Conservation (phyloP, 192 early-diverging fungal species). For the Coemansia sp. region DNA sequence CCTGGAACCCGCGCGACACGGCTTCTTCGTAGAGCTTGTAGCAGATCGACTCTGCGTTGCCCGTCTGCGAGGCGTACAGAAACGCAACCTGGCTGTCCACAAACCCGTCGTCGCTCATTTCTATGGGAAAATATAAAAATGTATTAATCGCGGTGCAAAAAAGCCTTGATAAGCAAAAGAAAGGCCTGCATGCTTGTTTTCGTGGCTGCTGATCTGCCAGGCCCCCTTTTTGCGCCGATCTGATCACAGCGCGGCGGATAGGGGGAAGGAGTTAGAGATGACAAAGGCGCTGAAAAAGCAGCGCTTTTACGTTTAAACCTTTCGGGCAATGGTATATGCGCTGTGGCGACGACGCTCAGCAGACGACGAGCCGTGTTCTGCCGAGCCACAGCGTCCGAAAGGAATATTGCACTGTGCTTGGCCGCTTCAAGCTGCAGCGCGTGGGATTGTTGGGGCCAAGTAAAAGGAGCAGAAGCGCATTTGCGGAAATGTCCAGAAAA, state of each 20-base stretch:
- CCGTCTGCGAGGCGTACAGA: conserved; percentile 90
- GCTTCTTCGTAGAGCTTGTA: conserved; percentile 81
- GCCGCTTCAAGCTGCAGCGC: not conserved
- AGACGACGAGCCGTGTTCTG: no score
- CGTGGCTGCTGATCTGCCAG: not conserved
- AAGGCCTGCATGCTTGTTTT: no score
- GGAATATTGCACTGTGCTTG: no score
- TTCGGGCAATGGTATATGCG: no score
- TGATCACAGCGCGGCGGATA: no score
- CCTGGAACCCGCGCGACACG: conserved; percentile 66
- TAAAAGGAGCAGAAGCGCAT: not conserved
- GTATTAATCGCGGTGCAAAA: not conserved
- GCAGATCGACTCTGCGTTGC: conserved; percentile 93
- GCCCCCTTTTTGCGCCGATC: not conserved
- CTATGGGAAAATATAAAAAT: not conserved
- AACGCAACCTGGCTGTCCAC: conserved; percentile 27
- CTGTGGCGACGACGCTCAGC: no score
- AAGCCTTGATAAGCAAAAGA: no score
- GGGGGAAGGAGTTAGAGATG: no score
- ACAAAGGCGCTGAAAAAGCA: no score
- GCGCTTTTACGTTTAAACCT: no score
- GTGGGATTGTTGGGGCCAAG: not conserved
- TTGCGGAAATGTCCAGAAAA: not conserved
- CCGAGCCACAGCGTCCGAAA: no score
- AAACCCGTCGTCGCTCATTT: conserved; percentile 7